Base-by-base conservation (phyloP, 495 filamentous ascomycete species). In the Tuber borchii region DNA sequence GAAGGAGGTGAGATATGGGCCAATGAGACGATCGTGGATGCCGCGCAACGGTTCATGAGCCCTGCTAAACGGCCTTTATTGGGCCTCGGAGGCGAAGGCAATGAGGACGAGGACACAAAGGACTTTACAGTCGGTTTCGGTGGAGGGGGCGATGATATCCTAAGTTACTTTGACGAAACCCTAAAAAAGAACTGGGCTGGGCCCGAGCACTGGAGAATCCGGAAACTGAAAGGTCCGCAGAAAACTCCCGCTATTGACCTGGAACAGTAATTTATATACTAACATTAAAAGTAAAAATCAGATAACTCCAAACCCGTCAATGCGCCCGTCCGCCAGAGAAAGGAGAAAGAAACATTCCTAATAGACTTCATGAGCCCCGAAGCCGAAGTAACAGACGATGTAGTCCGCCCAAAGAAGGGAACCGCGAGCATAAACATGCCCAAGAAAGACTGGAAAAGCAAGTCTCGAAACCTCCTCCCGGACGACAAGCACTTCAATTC, bases 401-500 rank as follows among this genome's bases (percentile, higher is more conserved):
- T 97, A 42, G 94, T 96, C 83, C 95, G 90, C 1, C 91, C 91
- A 68, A 93, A 95, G 22, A 87, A 90, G 44, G 91, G 91, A n/a
- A 94, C 92, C 82, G 87, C 92, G 2, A 87, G 90, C 43, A 94
- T 98, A 77, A 92, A 90, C 16, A 82, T 98, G 46, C 91, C 95
- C 42, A 97, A 97, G 83, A 91, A 93, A 70, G 93, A 98, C 84
- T 97, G 94, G 93, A 95, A 92, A 83, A 95, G 93, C 8, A 97
- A 95, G 84, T 91, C 91, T 22, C 88, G 93, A 65, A 97, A 99
- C 83, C 87, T 99, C 1, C 89, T 99, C 20, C 95, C 95, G 4
- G 95, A 99, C 81, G 95, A 99, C 85, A 97, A 97, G 83, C 96
- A 98, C 81, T 99, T 99, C 86, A 95, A 94, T 85, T 97, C 94